A percentile compares a stretch with the other conserved stretches of the same genome.
These are phyloP conservation scores for Saccharomyces cerevisiae DNA, from an alignment of 805 yeast genomes.

Conservation along the genomic window DNA sequence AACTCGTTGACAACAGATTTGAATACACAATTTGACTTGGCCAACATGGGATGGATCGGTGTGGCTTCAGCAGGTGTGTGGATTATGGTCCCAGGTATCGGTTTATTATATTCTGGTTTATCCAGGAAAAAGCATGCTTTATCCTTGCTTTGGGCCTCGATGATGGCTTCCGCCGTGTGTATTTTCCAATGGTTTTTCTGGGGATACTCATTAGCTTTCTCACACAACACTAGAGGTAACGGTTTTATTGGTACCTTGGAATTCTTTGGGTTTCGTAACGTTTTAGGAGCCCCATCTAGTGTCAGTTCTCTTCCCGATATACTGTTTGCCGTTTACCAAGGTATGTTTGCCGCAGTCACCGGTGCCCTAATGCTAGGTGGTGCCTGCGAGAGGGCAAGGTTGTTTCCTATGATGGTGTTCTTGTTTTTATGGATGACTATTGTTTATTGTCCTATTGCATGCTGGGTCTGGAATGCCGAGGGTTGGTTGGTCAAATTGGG, in stretches of 20 bases:
- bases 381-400: slow-evolving; percentile 93
- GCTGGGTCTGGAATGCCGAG: slow-evolving; percentile 93
- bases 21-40: slow-evolving; percentile 60
- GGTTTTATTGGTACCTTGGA: slow-evolving; percentile 72
- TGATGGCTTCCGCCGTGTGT: slow-evolving; percentile 78
- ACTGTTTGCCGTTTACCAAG: slow-evolving; percentile 83
- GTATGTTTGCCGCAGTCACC: slow-evolving; percentile 92
- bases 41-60: slow-evolving; percentile 82
- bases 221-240: slow-evolving; percentile 53
- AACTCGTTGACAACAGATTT: slow-evolving; percentile 65
- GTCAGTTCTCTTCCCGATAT: slow-evolving; percentile 76
- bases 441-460: slow-evolving; percentile 92
- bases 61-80: slow-evolving; percentile 75
- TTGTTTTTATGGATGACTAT: slow-evolving; percentile 89
- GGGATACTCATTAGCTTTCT: slow-evolving; percentile 89
- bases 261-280: slow-evolving; percentile 73
- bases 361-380: slow-evolving; percentile 95
- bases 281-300: slow-evolving; percentile 71
- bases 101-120: slow-evolving; percentile 84
- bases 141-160: slow-evolving; percentile 85
- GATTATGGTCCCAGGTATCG: slow-evolving; percentile 96
- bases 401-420: slow-evolving; percentile 94
- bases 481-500: slow-evolving; percentile 88
- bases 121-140: slow-evolving; percentile 94
- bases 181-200: slow-evolving; percentile 97